Base-by-base conservation (phyloP, 2,329 filamentous ascomycete species). In the Aureobasidium sp. region DNA sequence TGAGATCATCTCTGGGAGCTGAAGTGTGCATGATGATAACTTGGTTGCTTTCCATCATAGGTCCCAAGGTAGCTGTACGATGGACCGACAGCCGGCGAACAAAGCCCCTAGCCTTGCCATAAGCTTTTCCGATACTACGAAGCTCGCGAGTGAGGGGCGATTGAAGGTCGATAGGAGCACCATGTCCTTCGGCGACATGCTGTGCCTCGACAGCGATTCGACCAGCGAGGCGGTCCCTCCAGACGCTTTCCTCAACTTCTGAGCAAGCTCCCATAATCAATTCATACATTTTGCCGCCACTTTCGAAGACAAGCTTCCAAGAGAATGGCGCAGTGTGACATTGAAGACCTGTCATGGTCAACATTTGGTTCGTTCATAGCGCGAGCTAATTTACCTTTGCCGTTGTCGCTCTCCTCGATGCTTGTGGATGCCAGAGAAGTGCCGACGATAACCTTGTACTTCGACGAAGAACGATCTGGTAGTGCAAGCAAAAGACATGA, bases 291-390 rank as follows among this genome's bases (percentile, higher is more conserved):
- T 86, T 82, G 59, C 86, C 80, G 54, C 85, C 78, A 59, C 81
- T 80, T 65, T 93, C 84, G 63, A 97, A 96, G 2, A 88, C 77
- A 10, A 96, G 63, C 66, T 97, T 98, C 91, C 90, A 97, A 1
- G 90, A 93, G 66, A 88, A 88, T 0, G 87, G 83, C 1, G 88
- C 87, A 3, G 86, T 88, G 58, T 93, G 85, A 63, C 90, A 96
- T 74, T 91, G 89, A 6, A 97, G 67, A 0, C 89, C 90, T 95
- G 56, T 29, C n/a, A 14, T 5, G 5, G 21, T 57, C 21, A 58
- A 44, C 25, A 8, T 19, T 2, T 7, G 8, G 4, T 37, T 30
- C n/a, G 3, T 16, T 10, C 16, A 24, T 8, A 14, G 25, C 2
- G 7, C 17, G 10, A 16, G 16, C 10, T n/a, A 25, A 35, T 56